Conservation (phyloP, 768 basidiomycete species). For the Glaciozyma martinii region DNA sequence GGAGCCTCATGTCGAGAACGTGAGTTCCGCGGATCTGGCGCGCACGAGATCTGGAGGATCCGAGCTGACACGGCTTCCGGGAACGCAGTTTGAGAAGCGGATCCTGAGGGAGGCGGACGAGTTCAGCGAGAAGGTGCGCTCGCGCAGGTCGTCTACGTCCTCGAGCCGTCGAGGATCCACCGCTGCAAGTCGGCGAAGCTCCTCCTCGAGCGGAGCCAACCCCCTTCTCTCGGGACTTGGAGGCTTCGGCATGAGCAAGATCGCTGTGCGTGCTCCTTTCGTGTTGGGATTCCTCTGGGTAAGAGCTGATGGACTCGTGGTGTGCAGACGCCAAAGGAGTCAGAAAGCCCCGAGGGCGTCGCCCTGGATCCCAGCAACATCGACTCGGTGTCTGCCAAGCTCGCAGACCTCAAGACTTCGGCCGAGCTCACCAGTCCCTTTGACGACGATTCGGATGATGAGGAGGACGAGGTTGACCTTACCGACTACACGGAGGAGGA, state of each 20-base stretch:
- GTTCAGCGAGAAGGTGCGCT: slow-evolving; percentile 47
- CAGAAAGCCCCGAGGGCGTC: slow-evolving; percentile 15
- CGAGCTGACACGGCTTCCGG: slow-evolving; percentile 34
- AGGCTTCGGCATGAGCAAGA: slow-evolving; percentile 27
- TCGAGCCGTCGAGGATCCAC: slow-evolving; percentile 24
- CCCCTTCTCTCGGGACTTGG: slow-evolving; percentile 26
- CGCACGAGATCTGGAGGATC: neutral
- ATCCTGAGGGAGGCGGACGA: slow-evolving; percentile 63
- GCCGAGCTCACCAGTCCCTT: slow-evolving; percentile 33
- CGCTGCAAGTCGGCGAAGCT: slow-evolving; percentile 18
- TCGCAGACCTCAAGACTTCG: slow-evolving; percentile 17
- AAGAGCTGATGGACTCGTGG: neutral
- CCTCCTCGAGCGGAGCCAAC: slow-evolving; percentile 17
- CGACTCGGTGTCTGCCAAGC: slow-evolving; percentile 18
- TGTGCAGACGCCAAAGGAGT: slow-evolving; percentile 16
- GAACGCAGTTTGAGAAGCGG: slow-evolving; percentile 49
- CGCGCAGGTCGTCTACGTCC: slow-evolving; percentile 41
- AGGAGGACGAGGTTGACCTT: slow-evolving; percentile 45
- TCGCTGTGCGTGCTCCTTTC: neutral
- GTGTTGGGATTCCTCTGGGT: neutral
- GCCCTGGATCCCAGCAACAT: slow-evolving; percentile 2
- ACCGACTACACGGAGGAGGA: slow-evolving; percentile 33
- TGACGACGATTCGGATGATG: slow-evolving; percentile 38
- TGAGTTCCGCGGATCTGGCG: neutral
- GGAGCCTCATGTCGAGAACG: slow-evolving; percentile 35